Evolutionary conservation across 1,284 basidiomycete genomes (phyloP), one percentile per base, ranked within the genome.

Genomic region (Schizophyllum amplum): DNA sequence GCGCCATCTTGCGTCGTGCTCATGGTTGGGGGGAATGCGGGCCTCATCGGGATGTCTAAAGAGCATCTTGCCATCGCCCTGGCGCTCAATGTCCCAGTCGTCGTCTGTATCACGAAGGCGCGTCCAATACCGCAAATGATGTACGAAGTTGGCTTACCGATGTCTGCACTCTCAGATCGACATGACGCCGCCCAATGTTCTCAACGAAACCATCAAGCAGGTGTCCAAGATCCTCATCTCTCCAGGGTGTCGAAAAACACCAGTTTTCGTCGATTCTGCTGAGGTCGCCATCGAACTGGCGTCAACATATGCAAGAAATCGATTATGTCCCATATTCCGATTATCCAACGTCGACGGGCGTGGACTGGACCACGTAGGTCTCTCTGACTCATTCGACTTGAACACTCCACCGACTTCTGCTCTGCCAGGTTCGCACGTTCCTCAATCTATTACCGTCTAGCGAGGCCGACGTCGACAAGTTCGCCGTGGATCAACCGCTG

Each of bases 1-100:
- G 86, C 93, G 1, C 94, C 96, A 0, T 97, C 97, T 57, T 97
- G 94, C 70, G 94, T 98, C 17, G 86, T 98, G 63, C 78, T 99
- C 54, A 96, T 98, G 76, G 92, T 99, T 11, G 97, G 95, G 25
- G 95, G 87, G 1, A 99, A 99, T 69, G 96, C 97, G 1, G 88
- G 89, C 5, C 71, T 99, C 53, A 97, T 98, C 59, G 97, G 97
- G 51, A 98, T 98, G 96, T 94, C 92, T 24, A 98, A 98, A 70
- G 94, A 96, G 69, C 96, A 98, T 71, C 76, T 98, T 13, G 94
- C 96, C 1, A 95, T 99, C 57, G 88, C 96, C 0, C 77, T 99
- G 0, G 96, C 96, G 1, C 75, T 99, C 52, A 92, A 88, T 64
- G 91, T 99, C 1, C 96, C 96, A 1, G 88, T 99, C 33, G 85